These are phyloP conservation scores for Lasiosphaeriaceae sp. DNA, from an alignment of 495 filamentous ascomycete genomes.

Conservation along the genomic window DNA sequence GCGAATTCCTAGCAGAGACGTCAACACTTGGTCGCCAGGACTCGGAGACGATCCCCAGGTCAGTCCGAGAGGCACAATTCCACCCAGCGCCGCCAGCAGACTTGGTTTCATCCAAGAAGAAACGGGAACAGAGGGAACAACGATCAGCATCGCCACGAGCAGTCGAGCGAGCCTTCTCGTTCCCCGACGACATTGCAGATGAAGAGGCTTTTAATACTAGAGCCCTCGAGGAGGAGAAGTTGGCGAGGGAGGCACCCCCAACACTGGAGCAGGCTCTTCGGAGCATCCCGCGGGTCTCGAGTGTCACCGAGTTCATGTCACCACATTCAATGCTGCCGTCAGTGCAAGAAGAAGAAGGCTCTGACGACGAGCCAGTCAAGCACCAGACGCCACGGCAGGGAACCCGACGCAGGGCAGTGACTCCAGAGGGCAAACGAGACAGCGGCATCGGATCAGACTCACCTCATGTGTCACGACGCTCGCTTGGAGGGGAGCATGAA, in stretches of 20 bases:
- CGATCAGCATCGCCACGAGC: slow-evolving; percentile 22
- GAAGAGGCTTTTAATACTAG: slow-evolving; percentile 29
- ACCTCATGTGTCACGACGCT: slow-evolving; percentile 33
- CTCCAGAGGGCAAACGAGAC: slow-evolving; percentile 42
- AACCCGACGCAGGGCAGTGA: not conserved
- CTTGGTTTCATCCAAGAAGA: slow-evolving; percentile 4
- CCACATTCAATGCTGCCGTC: slow-evolving; percentile 38
- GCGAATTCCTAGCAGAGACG: too few species aligned
- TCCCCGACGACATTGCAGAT: slow-evolving; percentile 35
- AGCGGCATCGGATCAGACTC: slow-evolving; percentile 44
- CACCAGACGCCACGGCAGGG: not conserved
- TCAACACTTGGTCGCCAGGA: slow-evolving; percentile 27
- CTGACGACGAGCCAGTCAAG: slow-evolving; percentile 30
- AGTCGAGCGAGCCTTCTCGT: slow-evolving; percentile 29
- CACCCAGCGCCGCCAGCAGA: not conserved
- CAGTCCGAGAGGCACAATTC: slow-evolving; percentile 13
- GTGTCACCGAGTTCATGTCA: slow-evolving; percentile 31
- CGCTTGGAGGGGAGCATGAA: slow-evolving; percentile 23
- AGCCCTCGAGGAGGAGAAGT: slow-evolving; percentile 7
- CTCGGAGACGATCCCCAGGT: slow-evolving; percentile 32
- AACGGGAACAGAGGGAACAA: slow-evolving; percentile 14
- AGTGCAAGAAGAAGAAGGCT: slow-evolving; percentile 38
- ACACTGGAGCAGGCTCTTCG: slow-evolving; percentile 6
- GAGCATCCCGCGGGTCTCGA: slow-evolving; percentile 24
- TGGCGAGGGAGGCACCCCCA: slow-evolving; percentile 1